Base-by-base conservation (phyloP, 2,329 filamentous ascomycete species). In the Phaeosphaeria sp. region DNA sequence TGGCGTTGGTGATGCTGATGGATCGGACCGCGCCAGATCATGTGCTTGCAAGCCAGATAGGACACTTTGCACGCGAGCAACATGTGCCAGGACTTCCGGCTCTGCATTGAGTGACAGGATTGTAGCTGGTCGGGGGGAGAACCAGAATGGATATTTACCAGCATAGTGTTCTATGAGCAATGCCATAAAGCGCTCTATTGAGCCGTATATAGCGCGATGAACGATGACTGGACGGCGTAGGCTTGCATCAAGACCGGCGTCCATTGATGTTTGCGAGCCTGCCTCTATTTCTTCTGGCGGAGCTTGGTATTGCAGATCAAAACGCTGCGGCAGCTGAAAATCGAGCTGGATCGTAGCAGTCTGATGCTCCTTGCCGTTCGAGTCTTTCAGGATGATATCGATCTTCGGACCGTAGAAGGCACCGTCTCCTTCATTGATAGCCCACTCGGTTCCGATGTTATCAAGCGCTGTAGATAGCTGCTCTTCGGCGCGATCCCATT, bases 321-420 rank as follows among this genome's bases (percentile, higher is more conserved):
- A 96, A 13, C 92, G 87, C 72, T 91, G 90, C 1, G 92, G 92
- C 1, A 96, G 83, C 77, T 96, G 93, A 74, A 96, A 96, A 74
- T 96, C 92, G 25, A 96, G 85, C 79, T 96, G 92, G 50, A 96
- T 89, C 0, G 92, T 96, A 2, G 92, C 93, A 2, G 93, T 91
- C 73, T 96, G 92, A 72, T 96, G 92, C 69, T 93, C 90, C 72
- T 94, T 96, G 7, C 91, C 91, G 10, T 74, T 69, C 0, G 89
- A 89, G 72, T 96, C 92, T 59, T 85, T 87, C 46, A 96, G 78
- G 41, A 96, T 87, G 46, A 96, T 90, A 71, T 96, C 92, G 63
- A 96, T 96, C 79, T 96, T 96, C 30, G 93, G 92, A 0, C 93
- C 92, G 70, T 96, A 96, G 72, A 96, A 96, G 3, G 92, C 92